Evolutionary conservation across 768 basidiomycete genomes (phyloP).

Genomic region (Auriscalpium vulgare): DNA sequence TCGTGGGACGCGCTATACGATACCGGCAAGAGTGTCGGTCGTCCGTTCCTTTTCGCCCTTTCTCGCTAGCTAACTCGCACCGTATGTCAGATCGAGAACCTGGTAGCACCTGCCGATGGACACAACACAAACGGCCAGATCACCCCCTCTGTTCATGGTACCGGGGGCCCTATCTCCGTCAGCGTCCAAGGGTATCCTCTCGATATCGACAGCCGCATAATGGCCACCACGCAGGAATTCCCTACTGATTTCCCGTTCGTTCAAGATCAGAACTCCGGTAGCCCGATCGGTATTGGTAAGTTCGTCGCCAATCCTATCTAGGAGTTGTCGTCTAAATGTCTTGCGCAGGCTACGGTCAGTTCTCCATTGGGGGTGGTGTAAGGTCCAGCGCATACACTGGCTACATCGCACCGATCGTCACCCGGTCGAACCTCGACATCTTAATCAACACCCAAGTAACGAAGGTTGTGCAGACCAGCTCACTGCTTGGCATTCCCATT

Average conservation of each 20-base stretch:
- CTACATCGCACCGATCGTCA: slow-evolving; percentile 4
- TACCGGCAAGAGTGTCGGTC: slow-evolving; percentile 24
- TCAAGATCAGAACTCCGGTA: slow-evolving; percentile 3
- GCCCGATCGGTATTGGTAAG: background rate
- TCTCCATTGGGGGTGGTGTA: slow-evolving; percentile 12
- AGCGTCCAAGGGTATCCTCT: background rate
- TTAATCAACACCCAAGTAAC: background rate
- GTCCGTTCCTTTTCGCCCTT: too few relatives aligned
- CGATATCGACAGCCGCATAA: background rate
- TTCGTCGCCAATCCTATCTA: background rate
- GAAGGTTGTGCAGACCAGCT: background rate
- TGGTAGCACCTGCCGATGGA: slow-evolving; percentile 2
- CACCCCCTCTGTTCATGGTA: background rate
- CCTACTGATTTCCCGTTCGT: slow-evolving; percentile 2
- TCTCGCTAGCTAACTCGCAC: background rate
- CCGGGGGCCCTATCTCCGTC: background rate
- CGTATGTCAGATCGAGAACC: slow-evolving; percentile 1
- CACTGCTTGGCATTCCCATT: background rate
- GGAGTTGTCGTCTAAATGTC: background rate
- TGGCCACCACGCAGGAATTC: background rate
- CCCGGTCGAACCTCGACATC: background rate
- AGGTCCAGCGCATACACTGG: slow-evolving; percentile 8
- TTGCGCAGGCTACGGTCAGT: slow-evolving; percentile 11
- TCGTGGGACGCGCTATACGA: slow-evolving; percentile 29
- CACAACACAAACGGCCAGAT: slow-evolving; percentile 2